Evolutionary conservation across 129 eudicot species (phyloP), one percentile per base, ranked within the genome.

Genomic region (Glebionis coronaria): DNA sequence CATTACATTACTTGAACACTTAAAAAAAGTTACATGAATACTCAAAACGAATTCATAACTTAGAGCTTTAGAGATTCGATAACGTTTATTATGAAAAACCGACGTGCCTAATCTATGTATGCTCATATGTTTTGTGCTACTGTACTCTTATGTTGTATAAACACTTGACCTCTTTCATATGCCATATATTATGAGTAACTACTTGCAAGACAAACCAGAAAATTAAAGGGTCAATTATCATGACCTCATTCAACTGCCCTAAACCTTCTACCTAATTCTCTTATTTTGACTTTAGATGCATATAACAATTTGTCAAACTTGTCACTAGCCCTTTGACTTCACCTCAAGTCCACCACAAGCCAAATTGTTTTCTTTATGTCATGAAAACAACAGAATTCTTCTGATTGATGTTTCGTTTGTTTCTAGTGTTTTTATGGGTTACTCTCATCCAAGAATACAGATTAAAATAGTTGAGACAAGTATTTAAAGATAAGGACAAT

Each of bases 211-310:
- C 2, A 70, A 25, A 45, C 49, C n/a, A 1, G 6, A 2, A 35
- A 35, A 35, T 35, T 35, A 8, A 35, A 61, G 8, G 63, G 73
- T 71, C 59, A 61, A 61, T 20, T 31, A 10, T 2, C 40, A 50
- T 61, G 69, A 71, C 44, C 52, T 61, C 68, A 31, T 61, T 71
- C 58, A 71, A 71, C 38, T 18, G 68, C 75, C 75, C 68, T 61
- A 53, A 28, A 44, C 60, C 50, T 47, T 6, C 53, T 61, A 72
- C 76, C 69, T 53, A 61, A 51, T 61, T 20, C 60, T 61, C 15
- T 60, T 51, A 49, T 19, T 27, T 52, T 61, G 76, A 71, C 61
- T 51, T 60, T 9, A 19, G 12, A 18, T 50, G 60, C 0, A 55
- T 61, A 49, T 1, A 55, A 38, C 3, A n/a, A 20, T 1, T 60